These are phyloP conservation scores for Pueraria montana DNA, from an alignment of 306 rosid genomes.

Conservation along the genomic window DNA sequence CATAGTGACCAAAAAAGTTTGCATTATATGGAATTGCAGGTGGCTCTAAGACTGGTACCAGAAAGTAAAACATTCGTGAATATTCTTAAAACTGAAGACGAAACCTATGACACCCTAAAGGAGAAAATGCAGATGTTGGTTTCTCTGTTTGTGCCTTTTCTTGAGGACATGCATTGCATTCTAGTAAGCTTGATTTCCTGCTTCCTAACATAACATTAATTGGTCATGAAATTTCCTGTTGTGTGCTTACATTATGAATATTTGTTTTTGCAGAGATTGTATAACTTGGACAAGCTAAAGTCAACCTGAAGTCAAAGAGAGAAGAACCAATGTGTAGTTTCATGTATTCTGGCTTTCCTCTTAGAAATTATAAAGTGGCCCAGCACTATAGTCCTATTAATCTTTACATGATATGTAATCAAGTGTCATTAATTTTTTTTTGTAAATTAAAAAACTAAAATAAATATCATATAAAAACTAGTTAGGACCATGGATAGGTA, in stretches of 20 bases:
- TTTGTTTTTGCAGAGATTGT: conserved; percentile 63
- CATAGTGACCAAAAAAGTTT: background rate
- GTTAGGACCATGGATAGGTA: too few relatives aligned
- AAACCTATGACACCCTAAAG: conserved; percentile 57
- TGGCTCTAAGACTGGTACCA: conserved; percentile 86
- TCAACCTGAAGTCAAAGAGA: conserved; percentile 53
- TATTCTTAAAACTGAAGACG: conserved; percentile 70
- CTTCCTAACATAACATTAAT: conserved; percentile 5
- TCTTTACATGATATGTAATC: too few relatives aligned
- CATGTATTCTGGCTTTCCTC: background rate
- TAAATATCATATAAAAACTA: too few relatives aligned
- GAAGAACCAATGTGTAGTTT: conserved; percentile 19
- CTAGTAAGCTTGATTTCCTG: conserved; percentile 59
- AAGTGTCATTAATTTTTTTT: too few relatives aligned
- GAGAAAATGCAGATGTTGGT: conserved; percentile 70
- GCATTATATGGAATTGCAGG: conserved; percentile 57
- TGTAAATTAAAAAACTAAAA: too few relatives aligned
- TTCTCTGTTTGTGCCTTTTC: conserved; percentile 68
- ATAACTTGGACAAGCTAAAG: conserved; percentile 71
- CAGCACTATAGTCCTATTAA: too few relatives aligned
- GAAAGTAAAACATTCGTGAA: conserved; percentile 62
- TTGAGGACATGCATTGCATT: conserved; percentile 74
- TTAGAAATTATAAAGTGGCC: background rate
- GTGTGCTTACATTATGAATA: background rate
- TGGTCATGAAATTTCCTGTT: background rate